phyloP scores from a whole-genome alignment of 2,329 filamentous ascomycete genomes.

The Dactylonectria estremocensis region DNA sequence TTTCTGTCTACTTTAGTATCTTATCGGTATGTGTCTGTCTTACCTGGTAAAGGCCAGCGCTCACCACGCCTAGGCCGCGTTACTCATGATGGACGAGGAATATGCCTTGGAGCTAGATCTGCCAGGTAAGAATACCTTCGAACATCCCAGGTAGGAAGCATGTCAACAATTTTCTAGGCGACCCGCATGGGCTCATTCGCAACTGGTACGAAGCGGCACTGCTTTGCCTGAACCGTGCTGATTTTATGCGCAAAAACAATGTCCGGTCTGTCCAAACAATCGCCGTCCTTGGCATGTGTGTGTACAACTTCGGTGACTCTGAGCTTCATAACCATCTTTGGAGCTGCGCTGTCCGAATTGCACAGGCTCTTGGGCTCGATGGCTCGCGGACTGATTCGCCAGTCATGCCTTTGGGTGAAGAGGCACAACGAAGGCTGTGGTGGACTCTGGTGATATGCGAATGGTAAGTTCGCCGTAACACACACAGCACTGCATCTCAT shows the following conservation, averaged over 20 bases:
- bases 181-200: conserved; percentile 7
- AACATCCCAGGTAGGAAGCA: no score
- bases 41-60: neutral
- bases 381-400: neutral
- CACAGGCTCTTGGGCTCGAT: conserved; percentile 19
- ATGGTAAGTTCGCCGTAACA: conserved; percentile 7
- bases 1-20: conserved; percentile 33
- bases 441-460: conserved; percentile 34
- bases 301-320: conserved; percentile 29
- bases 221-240: conserved; percentile 18
- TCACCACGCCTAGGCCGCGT: conserved; percentile 14
- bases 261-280: conserved; percentile 27
- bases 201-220: conserved; percentile 34
- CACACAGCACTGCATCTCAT: neutral
- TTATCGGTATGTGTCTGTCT: neutral
- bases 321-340: conserved; percentile 17
- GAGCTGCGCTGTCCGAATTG: conserved; percentile 24
- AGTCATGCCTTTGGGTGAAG: conserved; percentile 3
- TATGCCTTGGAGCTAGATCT: conserved; percentile 9
- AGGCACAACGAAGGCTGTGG: conserved; percentile 32
- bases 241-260: conserved; percentile 20
- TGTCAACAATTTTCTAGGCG: neutral
- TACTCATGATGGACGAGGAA: conserved; percentile 31
- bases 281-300: conserved; percentile 28
- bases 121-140: neutral